Evolutionary conservation across 2,329 filamentous ascomycete genomes (phyloP).

Genomic region (Colletotrichum caudatum): DNA sequence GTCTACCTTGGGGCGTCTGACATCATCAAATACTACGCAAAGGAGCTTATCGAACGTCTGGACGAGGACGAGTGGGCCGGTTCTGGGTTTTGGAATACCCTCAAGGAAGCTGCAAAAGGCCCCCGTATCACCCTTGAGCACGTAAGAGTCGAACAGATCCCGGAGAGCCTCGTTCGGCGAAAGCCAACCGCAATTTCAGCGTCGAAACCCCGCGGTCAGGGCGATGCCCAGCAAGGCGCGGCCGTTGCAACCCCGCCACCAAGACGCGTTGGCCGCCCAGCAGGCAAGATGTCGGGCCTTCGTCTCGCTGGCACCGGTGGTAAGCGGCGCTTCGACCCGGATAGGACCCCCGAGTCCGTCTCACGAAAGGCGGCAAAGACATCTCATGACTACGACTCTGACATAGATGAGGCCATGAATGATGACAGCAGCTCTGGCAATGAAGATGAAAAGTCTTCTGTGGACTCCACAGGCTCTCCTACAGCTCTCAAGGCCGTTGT

Average conservation of each 20-base stretch:
- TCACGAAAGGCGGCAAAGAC: conserved; percentile 52
- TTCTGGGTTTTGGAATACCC: conserved; percentile 49
- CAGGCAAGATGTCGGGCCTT: conserved; percentile 60
- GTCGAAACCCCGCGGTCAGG: not conserved
- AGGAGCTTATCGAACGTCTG: conserved; percentile 46
- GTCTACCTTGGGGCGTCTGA: conserved; percentile 49
- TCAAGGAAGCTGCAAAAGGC: conserved; percentile 42
- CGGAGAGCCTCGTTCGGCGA: conserved; percentile 9
- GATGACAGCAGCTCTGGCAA: conserved; percentile 46
- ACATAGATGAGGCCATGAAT: conserved; percentile 50
- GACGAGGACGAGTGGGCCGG: conserved; percentile 46
- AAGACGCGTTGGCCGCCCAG: conserved; percentile 48
- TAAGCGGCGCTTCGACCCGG: conserved; percentile 59
- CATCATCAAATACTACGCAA: conserved; percentile 53
- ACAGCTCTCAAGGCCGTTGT: conserved; percentile 59
- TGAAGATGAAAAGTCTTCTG: conserved; percentile 44
- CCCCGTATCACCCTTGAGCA: conserved; percentile 22
- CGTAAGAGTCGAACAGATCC: conserved; percentile 24
- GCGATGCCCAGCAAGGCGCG: not conserved
- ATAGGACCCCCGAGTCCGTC: conserved; percentile 55
- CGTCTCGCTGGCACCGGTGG: conserved; percentile 53
- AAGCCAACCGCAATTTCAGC: conserved; percentile 1
- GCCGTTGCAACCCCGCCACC: conserved; percentile 25
- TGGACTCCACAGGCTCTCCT: conserved; percentile 33
- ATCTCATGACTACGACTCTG: conserved; percentile 50